Base-by-base conservation (phyloP, 2,329 filamentous ascomycete species). In the Ceratocystis papillata region DNA sequence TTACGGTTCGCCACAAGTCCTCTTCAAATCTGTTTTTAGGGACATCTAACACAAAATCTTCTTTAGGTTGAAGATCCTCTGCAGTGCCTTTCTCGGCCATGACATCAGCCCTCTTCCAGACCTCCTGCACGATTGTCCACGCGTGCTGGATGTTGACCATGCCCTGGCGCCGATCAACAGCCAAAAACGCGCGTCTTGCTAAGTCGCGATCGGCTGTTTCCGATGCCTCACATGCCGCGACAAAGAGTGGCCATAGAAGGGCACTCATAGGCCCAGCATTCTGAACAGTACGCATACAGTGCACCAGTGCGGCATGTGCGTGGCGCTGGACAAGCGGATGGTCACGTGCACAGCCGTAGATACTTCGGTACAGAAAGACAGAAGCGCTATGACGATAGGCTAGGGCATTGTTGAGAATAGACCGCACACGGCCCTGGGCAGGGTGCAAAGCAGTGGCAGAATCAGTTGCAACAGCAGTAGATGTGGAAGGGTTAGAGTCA, bases 231-330 rank as follows among this genome's bases (percentile, higher is more conserved):
- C 83, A 86, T 1, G 82, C 79, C 1, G 83, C 81, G 8, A 84
- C 83, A 70, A 87, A 87, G 2, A 96, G 75, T 0, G 84, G 84
- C 83, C 84, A 87, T 1, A 87, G 76, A 45, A 87, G 75, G 1
- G 84, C 84, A 1, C 81, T 79, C 81, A 86, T 85, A 0, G 84
- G 84, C 0, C 84, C 83, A 57, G 76, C 75, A 67, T 81, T 80
- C 25, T 74, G 75, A 33, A 83, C 82, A 0, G 82, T 84, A 37
- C 78, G 78, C 5, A 79, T 76, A 70, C 83, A 86, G 68, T 84
- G 81, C 15, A 73, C 72, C 4, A 85, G 76, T 4, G 81, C 78
- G 1, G 77, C 71, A 68, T 78, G 79, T 0, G 79, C 73, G 69
- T 85, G 81, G 17, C 74, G 75, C 72, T 86, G 83, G 10, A 86